These are phyloP conservation scores for Spatholobus suberectus DNA, from an alignment of 306 rosid species.

Conservation along the genomic window DNA sequence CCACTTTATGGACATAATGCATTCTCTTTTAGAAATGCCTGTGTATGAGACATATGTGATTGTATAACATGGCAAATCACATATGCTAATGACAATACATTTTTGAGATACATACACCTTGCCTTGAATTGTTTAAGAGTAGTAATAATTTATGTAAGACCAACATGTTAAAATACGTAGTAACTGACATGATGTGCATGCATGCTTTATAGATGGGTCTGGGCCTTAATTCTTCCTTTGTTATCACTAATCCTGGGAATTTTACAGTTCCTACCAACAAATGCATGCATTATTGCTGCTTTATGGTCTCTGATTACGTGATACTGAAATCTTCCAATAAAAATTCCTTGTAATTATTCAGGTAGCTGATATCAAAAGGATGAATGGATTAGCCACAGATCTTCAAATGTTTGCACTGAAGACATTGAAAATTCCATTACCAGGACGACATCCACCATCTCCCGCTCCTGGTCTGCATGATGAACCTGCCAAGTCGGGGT, in stretches of 20 bases:
- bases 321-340: conserved; percentile 18
- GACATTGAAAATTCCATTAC: conserved; percentile 78
- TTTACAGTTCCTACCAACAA: not conserved
- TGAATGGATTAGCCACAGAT: conserved; percentile 84
- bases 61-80: not conserved
- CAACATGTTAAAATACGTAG: not conserved
- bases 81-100: not conserved
- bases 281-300: conserved; percentile 22
- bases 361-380: conserved; percentile 87
- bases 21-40: conserved; percentile 4
- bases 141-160: not conserved
- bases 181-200: not conserved
- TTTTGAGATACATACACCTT: not conserved
- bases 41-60: not conserved
- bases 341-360: conserved; percentile 44
- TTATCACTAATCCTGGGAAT: not conserved
- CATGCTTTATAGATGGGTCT: not conserved
- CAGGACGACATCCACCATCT: conserved; percentile 88
- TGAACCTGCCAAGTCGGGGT: conserved; percentile 56
- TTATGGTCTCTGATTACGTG: conserved; percentile 3
- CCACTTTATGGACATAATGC: not conserved
- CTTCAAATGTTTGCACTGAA: conserved; percentile 90
- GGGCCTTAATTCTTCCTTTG: not conserved
- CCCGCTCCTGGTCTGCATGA: conserved; percentile 45
- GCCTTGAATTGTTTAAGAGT: not conserved